Conservation (phyloP, 257 asterid genomes). For the Solanum paucissectum region DNA sequence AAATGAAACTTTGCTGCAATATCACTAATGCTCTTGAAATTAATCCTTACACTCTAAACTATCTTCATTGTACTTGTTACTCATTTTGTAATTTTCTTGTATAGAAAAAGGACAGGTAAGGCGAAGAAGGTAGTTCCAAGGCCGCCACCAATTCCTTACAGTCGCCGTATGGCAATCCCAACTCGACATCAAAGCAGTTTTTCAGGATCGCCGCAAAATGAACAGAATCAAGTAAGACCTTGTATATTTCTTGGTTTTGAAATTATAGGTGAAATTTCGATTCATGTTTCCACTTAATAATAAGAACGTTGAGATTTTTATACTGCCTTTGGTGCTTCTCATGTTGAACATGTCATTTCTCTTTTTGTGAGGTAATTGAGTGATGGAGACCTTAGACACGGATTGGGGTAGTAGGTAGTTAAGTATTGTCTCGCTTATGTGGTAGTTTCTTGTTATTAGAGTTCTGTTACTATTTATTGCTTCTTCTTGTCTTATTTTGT, state of each 20-base stretch:
- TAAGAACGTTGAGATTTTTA: neutral
- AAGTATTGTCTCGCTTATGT: neutral
- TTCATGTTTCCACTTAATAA: neutral
- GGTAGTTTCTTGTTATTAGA: neutral
- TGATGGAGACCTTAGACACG: neutral
- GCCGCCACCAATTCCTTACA: conserved; percentile 52
- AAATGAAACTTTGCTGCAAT: neutral
- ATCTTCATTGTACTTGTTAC: conserved; percentile 3
- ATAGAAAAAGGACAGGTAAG: conserved; percentile 44
- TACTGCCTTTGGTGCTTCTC: neutral
- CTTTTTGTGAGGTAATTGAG: neutral
- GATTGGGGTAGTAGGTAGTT: neutral
- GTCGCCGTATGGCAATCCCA: conserved; percentile 12
- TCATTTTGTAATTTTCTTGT: conserved; percentile 15
- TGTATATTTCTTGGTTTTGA: neutral
- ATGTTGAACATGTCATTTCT: neutral
- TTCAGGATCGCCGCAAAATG: conserved; percentile 31
- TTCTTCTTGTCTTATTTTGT: too few relatives aligned
- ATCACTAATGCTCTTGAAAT: neutral
- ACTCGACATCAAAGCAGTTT: conserved; percentile 14
- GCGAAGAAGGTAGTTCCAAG: conserved; percentile 53
- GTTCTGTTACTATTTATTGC: neutral
- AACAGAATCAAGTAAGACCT: conserved; percentile 39
- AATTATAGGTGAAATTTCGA: neutral
- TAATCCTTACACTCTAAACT: neutral